Percentiles rank a stretch among this genome's conserved stretches.
phyloP scores from a whole-genome alignment of 371 early-diverging fungal species.

The Mucor irregularis region DNA sequence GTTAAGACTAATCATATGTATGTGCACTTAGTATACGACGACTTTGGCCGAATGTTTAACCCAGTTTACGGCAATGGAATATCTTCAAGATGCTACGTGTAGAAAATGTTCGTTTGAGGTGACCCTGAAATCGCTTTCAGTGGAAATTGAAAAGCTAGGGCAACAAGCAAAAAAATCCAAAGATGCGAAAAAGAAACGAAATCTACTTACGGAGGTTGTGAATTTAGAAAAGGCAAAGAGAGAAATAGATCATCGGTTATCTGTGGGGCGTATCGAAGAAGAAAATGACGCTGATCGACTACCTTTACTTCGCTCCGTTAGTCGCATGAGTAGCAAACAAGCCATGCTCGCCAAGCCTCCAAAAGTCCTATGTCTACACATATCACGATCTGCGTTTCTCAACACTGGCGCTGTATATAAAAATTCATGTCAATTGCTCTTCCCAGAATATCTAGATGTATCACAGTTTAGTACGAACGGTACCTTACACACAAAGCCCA shows the following conservation, averaged over 20 bases:
- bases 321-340: slow-evolving; percentile 55
- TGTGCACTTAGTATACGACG: slow-evolving; percentile 37
- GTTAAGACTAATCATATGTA: background rate
- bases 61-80: slow-evolving; percentile 67
- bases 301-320: slow-evolving; percentile 13
- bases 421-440: slow-evolving; percentile 63
- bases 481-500: slow-evolving; percentile 50
- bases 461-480: slow-evolving; percentile 59
- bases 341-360: slow-evolving; percentile 65
- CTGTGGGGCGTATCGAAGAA: slow-evolving; percentile 19
- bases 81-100: slow-evolving; percentile 72
- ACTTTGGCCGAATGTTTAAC: slow-evolving; percentile 65
- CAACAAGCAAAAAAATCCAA: slow-evolving; percentile 36
- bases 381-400: slow-evolving; percentile 70
- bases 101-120: slow-evolving; percentile 68
- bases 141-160: slow-evolving; percentile 46
- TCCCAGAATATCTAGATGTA: slow-evolving; percentile 65
- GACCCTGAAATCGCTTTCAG: slow-evolving; percentile 32
- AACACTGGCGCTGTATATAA: slow-evolving; percentile 65
- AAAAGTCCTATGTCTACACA: slow-evolving; percentile 64
- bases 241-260: slow-evolving; percentile 10
- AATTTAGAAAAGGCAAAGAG: slow-evolving; percentile 9
- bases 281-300: slow-evolving; percentile 28
- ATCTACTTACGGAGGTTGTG: slow-evolving; percentile 26
- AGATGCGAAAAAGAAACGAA: slow-evolving; percentile 26